Conservation (phyloP, 768 basidiomycete species). For the Xerocomellus intermedius region DNA sequence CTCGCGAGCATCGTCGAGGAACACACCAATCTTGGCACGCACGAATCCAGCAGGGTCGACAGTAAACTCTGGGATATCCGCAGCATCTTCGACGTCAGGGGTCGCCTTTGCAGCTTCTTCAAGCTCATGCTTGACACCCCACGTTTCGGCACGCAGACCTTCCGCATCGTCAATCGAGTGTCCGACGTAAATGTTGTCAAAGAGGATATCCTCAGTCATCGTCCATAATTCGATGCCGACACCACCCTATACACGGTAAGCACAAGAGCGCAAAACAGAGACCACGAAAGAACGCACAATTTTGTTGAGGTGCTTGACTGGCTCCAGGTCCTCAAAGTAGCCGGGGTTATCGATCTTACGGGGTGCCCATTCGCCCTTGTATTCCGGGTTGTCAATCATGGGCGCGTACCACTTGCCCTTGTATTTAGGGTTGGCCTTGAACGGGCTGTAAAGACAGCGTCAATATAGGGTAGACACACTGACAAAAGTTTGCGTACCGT, state of each 20-base stretch:
- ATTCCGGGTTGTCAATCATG: constrained; percentile 93
- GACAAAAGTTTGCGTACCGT: constrained; percentile 40
- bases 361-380: constrained; percentile 94
- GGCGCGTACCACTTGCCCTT: constrained; percentile 99
- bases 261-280: neutral
- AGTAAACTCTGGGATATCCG: constrained; percentile 51
- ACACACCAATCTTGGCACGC: constrained; percentile 72
- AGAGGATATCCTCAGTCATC: constrained; percentile 95
- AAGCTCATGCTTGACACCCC: constrained; percentile 81
- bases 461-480: neutral
- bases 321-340: constrained; percentile 85
- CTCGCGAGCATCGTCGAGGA: constrained; percentile 72
- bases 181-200: constrained; percentile 92
- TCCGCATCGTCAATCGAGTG: constrained; percentile 87
- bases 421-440: constrained; percentile 90
- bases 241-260: constrained; percentile 60
- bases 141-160: constrained; percentile 82
- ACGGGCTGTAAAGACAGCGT: constrained; percentile 48
- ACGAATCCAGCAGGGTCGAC: constrained; percentile 79
- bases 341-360: constrained; percentile 87
- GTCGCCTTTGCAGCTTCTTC: constrained; percentile 56
- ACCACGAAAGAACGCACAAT: constrained; percentile 55
- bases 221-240: constrained; percentile 99
- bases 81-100: constrained; percentile 46
- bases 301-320: constrained; percentile 79